Percentiles rank a stretch among this genome's conserved stretches.
Conservation (phyloP, 2,329 filamentous ascomycete genomes). For the Aureobasidium namibiae region DNA sequence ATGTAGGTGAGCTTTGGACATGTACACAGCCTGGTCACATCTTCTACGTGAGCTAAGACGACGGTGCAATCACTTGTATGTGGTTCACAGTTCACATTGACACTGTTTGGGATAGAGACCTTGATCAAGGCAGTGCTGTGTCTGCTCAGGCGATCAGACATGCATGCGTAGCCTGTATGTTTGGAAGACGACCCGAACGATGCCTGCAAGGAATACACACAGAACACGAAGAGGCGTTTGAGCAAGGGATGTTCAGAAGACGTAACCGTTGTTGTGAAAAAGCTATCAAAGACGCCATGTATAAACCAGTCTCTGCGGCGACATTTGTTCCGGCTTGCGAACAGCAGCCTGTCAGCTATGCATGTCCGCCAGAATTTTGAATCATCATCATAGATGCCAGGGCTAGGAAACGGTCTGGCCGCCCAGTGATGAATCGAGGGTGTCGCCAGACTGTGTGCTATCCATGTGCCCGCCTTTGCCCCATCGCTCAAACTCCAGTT, state of each 20-base stretch:
- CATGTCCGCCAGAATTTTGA: conserved; percentile 12
- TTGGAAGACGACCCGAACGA: background rate
- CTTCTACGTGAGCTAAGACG: background rate
- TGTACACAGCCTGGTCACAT: background rate
- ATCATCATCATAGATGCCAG: conserved; percentile 12
- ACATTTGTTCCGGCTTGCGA: conserved; percentile 10
- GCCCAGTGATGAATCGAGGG: conserved; percentile 2
- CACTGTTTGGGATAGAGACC: background rate
- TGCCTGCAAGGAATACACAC: background rate
- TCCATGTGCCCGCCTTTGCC: conserved; percentile 10
- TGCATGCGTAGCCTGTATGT: too few relatives aligned
- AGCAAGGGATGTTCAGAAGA: conserved; percentile 1
- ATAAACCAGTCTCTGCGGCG: conserved; percentile 10
- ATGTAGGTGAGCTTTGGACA: background rate
- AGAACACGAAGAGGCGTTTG: background rate
- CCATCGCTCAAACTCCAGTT: conserved; percentile 11
- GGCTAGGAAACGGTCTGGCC: conserved; percentile 10
- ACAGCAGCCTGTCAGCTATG: background rate
- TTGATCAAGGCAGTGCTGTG: background rate
- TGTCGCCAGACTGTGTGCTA: conserved; percentile 9
- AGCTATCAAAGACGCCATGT: conserved; percentile 15
- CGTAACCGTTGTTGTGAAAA: conserved; percentile 13
- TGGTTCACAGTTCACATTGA: background rate
- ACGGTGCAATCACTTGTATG: background rate
- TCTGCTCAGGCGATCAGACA: background rate